A percentile compares a stretch with the other conserved stretches of the same genome.
Conservation (phyloP, 2,329 filamentous ascomycete species). For the Fusarium drepaniforme region DNA sequence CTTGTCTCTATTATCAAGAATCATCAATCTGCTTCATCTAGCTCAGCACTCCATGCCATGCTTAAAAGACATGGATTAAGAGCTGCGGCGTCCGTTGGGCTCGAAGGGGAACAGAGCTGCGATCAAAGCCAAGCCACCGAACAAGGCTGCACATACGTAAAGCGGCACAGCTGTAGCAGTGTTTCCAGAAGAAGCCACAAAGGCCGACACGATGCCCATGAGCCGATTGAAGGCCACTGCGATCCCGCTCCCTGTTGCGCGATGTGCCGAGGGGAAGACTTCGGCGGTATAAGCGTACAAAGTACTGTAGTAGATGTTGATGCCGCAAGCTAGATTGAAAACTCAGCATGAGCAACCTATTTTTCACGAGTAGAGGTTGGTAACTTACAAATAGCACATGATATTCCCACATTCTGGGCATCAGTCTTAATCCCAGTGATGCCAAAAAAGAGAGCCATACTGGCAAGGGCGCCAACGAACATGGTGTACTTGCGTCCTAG, state of each 20-base stretch:
- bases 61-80: neutral
- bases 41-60: no score
- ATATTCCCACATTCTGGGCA: constrained; percentile 22
- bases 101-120: constrained; percentile 22
- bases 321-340: constrained; percentile 67
- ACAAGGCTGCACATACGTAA: constrained; percentile 77
- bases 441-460: constrained; percentile 24
- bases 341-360: neutral
- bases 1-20: no score
- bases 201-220: constrained; percentile 80
- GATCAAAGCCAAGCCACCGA: constrained; percentile 61
- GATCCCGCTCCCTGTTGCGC: constrained; percentile 81
- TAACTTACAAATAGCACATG: constrained; percentile 11
- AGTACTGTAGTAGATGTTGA: constrained; percentile 81
- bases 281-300: constrained; percentile 74
- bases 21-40: no score
- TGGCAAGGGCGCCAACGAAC: constrained; percentile 11
- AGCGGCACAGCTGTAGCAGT: constrained; percentile 73
- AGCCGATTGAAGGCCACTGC: constrained; percentile 78
- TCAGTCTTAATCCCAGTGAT: constrained; percentile 19
- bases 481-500: constrained; percentile 29
- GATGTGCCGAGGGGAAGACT: constrained; percentile 75
- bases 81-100: constrained; percentile 16
- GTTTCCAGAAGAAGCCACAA: constrained; percentile 73
- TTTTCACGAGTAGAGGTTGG: neutral